Evolutionary conservation across 352 stramenopile genomes (phyloP).

Genomic region (Plasmopara halstedii): DNA sequence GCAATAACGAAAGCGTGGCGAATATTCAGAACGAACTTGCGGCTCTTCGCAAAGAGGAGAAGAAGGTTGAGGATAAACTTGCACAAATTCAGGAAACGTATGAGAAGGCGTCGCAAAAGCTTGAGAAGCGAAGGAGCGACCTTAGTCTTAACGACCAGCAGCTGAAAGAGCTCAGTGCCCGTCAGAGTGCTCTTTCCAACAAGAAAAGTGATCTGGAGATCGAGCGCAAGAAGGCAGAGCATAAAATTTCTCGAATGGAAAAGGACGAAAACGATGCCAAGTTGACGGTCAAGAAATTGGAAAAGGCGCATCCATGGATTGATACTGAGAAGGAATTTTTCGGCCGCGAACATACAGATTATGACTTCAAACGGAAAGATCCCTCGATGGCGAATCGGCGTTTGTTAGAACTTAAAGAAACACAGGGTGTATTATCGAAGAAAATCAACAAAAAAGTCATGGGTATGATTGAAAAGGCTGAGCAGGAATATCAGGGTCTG

Average conservation of each 20-base stretch:
- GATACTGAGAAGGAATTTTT: conserved; percentile 96
- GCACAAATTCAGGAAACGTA: conserved; percentile 56
- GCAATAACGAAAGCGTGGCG: conserved; percentile 40
- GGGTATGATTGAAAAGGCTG: conserved; percentile 99
- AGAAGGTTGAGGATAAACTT: conserved; percentile 65
- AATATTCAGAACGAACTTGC: conserved; percentile 55
- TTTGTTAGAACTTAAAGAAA: conserved; percentile 88
- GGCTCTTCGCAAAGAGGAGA: conserved; percentile 50
- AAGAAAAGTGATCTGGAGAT: conserved; percentile 87
- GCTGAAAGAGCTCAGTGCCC: conserved; percentile 83
- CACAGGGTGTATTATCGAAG: conserved; percentile 91
- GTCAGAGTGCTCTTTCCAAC: conserved; percentile 69
- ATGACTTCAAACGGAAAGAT: conserved; percentile 94
- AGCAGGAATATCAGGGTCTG: conserved; percentile 97
- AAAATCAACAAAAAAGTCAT: conserved; percentile 99
- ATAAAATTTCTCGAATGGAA: conserved; percentile 88
- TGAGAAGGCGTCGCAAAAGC: conserved; percentile 46
- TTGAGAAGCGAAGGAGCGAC: conserved; percentile 62
- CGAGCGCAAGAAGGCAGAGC: conserved; percentile 92
- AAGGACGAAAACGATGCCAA: conserved; percentile 91
- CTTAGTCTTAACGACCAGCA: conserved; percentile 87
- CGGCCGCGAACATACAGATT: conserved; percentile 94
- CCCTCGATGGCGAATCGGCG: conserved; percentile 76
- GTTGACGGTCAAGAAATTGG: conserved; percentile 85
- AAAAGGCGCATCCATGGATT: conserved; percentile 96